These are phyloP conservation scores for Aristolochia fimbriata DNA, from an alignment of 164 flowering plant species.

Conservation along the genomic window DNA sequence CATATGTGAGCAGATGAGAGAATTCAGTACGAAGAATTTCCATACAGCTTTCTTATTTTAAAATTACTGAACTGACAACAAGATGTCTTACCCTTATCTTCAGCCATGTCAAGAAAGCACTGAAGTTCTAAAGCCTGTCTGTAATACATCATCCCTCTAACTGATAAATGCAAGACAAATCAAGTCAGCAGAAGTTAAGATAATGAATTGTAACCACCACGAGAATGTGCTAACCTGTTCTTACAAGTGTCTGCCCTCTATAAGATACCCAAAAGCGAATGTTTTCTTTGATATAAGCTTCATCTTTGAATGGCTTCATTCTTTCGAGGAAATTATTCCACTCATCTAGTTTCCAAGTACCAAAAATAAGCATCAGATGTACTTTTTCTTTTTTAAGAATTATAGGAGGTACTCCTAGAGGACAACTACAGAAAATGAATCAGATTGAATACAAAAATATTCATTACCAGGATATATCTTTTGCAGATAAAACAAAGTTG, in stretches of 20 bases:
- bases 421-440: neutral
- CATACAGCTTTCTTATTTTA: no score
- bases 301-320: constrained; percentile 20
- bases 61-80: neutral
- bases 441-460: constrained; percentile 1
- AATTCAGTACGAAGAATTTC: no score
- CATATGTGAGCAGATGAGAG: neutral
- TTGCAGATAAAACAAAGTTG: constrained; percentile 76
- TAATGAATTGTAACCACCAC: neutral
- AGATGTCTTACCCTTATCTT: constrained; percentile 43
- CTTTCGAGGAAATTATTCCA: constrained; percentile 73
- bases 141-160: constrained; percentile 99
- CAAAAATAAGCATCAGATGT: constrained; percentile 4
- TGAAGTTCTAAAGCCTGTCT: constrained; percentile 80
- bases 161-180: constrained; percentile 26
- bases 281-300: constrained; percentile 20
- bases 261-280: constrained; percentile 78
- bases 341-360: constrained; percentile 43
- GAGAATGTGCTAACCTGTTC: constrained; percentile 57
- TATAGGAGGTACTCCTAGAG: no score
- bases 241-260: constrained; percentile 89
- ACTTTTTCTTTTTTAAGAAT: neutral
- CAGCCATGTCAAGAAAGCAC: constrained; percentile 65
- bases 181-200: neutral
- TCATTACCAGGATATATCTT: constrained; percentile 79